These are phyloP conservation scores for Coniochaeta hoffmannii DNA, from an alignment of 2,329 filamentous ascomycete species.

Conservation along the genomic window DNA sequence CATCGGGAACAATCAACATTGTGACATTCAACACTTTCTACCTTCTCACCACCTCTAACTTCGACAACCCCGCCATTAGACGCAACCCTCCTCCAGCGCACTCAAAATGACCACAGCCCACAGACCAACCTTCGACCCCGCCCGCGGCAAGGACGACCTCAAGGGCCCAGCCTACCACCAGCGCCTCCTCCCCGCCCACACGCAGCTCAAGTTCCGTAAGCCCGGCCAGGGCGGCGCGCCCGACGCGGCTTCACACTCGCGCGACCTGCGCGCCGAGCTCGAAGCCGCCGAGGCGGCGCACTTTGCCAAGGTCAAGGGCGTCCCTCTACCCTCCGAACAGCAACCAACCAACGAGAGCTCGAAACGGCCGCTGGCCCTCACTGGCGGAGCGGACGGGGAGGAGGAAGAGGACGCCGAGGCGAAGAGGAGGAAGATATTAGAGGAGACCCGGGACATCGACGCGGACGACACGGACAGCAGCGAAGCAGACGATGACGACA, in stretches of 20 bases:
- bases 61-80: no score
- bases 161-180: constrained; percentile 94
- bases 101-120: constrained; percentile 60
- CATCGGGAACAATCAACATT: neutral
- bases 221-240: constrained; percentile 83
- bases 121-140: constrained; percentile 93
- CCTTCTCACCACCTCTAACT: neutral
- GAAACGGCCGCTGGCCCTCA: constrained; percentile 59
- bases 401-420: neutral
- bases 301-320: constrained; percentile 76
- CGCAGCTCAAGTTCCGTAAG: constrained; percentile 82
- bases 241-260: constrained; percentile 48
- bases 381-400: constrained; percentile 19
- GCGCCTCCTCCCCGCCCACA: constrained; percentile 88
- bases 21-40: constrained; percentile 63
- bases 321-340: constrained; percentile 31
- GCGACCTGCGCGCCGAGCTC: constrained; percentile 84
- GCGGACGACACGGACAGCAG: constrained; percentile 65
- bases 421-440: constrained; percentile 64
- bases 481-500: constrained; percentile 48
- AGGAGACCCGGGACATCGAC: constrained; percentile 83
- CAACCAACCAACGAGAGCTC: constrained; percentile 35
- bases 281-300: constrained; percentile 82
- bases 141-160: constrained; percentile 88
- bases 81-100: no score